Conservation (phyloP, 1,284 basidiomycete species). For the Calocybe gambosa region DNA sequence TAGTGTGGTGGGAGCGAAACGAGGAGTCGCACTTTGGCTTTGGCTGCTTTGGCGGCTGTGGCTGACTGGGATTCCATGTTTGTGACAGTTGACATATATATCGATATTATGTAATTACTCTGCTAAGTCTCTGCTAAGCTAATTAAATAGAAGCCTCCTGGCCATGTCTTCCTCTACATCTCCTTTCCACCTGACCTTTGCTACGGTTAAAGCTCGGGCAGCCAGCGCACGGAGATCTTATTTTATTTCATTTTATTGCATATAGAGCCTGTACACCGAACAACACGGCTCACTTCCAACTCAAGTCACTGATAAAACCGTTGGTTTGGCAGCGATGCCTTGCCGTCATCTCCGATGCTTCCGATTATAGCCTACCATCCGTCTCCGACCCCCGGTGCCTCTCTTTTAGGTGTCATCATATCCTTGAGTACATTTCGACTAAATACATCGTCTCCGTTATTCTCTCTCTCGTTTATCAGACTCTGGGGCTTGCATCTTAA, state of each 20-base stretch:
- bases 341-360: conserved; percentile 4
- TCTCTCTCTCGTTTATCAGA: no score
- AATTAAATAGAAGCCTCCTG: neutral
- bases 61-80: conserved; percentile 36
- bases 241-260: neutral
- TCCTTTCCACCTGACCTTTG: conserved; percentile 3
- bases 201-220: conserved; percentile 13
- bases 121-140: conserved; percentile 7
- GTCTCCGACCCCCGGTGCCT: neutral
- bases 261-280: conserved; percentile 5
- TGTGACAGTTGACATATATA: conserved; percentile 20
- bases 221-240: neutral
- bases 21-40: conserved; percentile 33
- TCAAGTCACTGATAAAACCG: conserved; percentile 10
- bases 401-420: no score
- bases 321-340: conserved; percentile 2
- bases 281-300: conserved; percentile 11
- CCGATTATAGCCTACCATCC: neutral
- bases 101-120: conserved; percentile 4
- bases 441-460: no score
- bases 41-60: conserved; percentile 33
- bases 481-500: no score
- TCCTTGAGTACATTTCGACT: no score
- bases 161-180: neutral
- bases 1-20: conserved; percentile 39